phyloP scores from a whole-genome alignment of 257 asterid genomes.

The Orobanche coerulescens region DNA sequence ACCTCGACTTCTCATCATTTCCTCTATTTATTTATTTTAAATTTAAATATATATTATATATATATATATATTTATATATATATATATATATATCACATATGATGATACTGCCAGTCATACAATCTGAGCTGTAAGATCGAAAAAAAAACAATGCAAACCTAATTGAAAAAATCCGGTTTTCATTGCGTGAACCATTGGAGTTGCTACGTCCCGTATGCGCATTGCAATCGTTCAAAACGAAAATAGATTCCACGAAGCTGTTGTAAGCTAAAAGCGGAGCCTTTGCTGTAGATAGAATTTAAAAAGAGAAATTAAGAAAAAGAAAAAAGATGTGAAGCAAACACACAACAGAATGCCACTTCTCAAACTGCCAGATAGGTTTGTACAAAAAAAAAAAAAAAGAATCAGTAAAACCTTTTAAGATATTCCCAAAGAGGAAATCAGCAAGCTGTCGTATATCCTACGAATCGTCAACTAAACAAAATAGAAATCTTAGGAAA shows the following conservation, averaged over 20 bases:
- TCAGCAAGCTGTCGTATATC: slow-evolving; percentile 74
- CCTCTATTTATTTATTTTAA: slow-evolving; percentile 39
- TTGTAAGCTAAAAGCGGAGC: slow-evolving; percentile 97
- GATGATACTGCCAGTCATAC: not conserved
- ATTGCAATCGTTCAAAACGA: slow-evolving; percentile 80
- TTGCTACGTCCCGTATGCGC: slow-evolving; percentile 82
- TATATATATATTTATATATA: too few relatives aligned
- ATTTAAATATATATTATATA: not conserved
- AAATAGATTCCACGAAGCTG: slow-evolving; percentile 88
- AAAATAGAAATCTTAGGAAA: slow-evolving; percentile 73
- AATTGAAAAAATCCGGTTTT: slow-evolving; percentile 52
- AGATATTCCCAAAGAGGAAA: slow-evolving; percentile 81
- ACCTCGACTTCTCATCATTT: slow-evolving; percentile 67
- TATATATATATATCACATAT: too few relatives aligned
- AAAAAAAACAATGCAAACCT: slow-evolving; percentile 38
- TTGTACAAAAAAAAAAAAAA: slow-evolving; percentile 32
- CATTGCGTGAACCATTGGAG: slow-evolving; percentile 51
- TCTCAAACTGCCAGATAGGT: not conserved
- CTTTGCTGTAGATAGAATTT: slow-evolving; percentile 51
- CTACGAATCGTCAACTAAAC: slow-evolving; percentile 89
- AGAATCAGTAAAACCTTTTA: slow-evolving; percentile 68
- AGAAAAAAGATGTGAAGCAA: not conserved
- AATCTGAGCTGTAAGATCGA: not conserved
- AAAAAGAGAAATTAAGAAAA: not conserved
- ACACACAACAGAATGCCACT: not conserved